Evolutionary conservation across 148 eudicot species (phyloP).

Genomic region (Cornus kousa): DNA sequence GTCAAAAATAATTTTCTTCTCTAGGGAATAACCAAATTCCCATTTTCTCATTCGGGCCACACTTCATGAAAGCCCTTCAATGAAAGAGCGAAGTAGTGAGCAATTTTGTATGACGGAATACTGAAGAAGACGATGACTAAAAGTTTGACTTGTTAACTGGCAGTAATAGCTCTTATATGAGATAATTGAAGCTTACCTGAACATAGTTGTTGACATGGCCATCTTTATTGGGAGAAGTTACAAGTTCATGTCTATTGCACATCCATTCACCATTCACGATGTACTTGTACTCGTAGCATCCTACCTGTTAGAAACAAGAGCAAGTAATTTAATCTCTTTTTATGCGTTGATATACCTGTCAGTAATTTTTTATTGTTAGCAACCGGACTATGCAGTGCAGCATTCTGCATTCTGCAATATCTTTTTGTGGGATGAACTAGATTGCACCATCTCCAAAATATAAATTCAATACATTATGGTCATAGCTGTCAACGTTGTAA

Average conservation of each 20-base stretch:
- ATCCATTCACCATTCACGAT: conserved; percentile 85
- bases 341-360: not conserved
- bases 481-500: too few species aligned
- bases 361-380: not conserved
- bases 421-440: not conserved
- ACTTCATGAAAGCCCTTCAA: too few species aligned
- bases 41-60: too few species aligned
- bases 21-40: too few species aligned
- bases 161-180: not conserved
- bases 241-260: conserved; percentile 59
- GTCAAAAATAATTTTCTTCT: not conserved
- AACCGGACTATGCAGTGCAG: not conserved
- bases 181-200: conserved; percentile 36
- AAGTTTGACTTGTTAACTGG: not conserved
- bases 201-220: conserved; percentile 85
- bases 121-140: not conserved
- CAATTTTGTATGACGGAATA: not conserved
- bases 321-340: not conserved
- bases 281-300: conserved; percentile 85
- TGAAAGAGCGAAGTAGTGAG: not conserved
- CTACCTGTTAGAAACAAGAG: conserved; percentile 54
- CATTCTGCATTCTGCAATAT: not conserved
- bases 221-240: conserved; percentile 62
- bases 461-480: not conserved
- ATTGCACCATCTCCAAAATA: not conserved